Evolutionary conservation across 2,329 filamentous ascomycete species (phyloP), one percentile per base, ranked within the genome.

Genomic region (Endoconidiophora laricicola): DNA sequence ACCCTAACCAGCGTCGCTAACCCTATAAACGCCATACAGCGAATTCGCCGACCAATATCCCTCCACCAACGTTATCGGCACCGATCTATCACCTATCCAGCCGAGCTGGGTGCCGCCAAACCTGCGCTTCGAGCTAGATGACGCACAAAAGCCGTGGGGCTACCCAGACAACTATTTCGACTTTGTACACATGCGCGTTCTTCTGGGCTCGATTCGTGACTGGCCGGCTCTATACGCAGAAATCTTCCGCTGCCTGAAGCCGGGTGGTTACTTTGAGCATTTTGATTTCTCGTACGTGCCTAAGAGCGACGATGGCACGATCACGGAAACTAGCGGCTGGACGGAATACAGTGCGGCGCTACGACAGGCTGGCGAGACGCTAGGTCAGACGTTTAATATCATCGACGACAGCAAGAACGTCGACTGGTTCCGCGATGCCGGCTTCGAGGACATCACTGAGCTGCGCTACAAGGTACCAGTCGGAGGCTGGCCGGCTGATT

Each of bases 101-200:
- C 73, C 73, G 0, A 63, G 61, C 18, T 73, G 53, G 54, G 69
- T 78, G 2, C 75, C 76, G 2, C 66, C 69, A 40, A 81, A 81
- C 57, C 73, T 78, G 50, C 69, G 72, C 55, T 81, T 81, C 54
- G 68, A 78, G 54, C 69, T 81, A 43, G 77, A 81, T 60, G 76
- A 81, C 57, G 70, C 73, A 37, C 72, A 76, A 57, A 67, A 60
- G 26, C 59, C 64, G 12, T 69, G 65, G 65, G 72, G 62, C 61
- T 74, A 62, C 39, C 64, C 68, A 1, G 58, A 63, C 1, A 57
- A 69, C 48, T 60, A 68, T 48, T 76, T 77, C 57, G 76, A 80
- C 60, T 75, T 69, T 56, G 69, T 81, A 48, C 77, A 79, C 57
- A 68, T 72, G 14, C 67, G 77, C 4, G 69, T 59, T 7, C 59